Percentiles rank a stretch among this genome's conserved stretches.
phyloP scores from a whole-genome alignment of 305 asterid species.

The Coffea humblotiana region DNA sequence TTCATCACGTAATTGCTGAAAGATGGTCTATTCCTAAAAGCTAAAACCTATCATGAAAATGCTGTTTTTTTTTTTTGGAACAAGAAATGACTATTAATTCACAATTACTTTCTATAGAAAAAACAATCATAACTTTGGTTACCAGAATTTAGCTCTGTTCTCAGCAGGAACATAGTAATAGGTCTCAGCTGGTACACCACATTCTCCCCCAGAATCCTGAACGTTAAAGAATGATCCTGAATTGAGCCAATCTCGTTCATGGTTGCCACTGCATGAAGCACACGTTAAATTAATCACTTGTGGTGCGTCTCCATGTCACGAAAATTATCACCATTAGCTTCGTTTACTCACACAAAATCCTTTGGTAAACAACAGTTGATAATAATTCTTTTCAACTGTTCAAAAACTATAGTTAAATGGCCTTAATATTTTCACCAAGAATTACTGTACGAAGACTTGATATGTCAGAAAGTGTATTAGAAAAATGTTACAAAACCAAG shows the following conservation, averaged over 20 bases:
- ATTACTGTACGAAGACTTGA: too few relatives aligned
- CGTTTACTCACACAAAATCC: not conserved
- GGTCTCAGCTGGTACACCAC: conserved; percentile 33
- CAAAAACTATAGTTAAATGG: too few relatives aligned
- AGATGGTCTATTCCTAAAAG: too few relatives aligned
- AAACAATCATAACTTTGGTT: not conserved
- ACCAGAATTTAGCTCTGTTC: conserved; percentile 86
- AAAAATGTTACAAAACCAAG: not conserved
- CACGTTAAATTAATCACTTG: too few relatives aligned
- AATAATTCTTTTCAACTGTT: not conserved
- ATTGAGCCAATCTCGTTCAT: conserved; percentile 35
- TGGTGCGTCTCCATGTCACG: not conserved
- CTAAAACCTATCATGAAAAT: too few relatives aligned
- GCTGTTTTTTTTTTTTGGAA: too few relatives aligned
- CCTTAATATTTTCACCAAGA: not conserved
- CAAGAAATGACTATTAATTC: too few relatives aligned
- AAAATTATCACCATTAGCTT: not conserved
- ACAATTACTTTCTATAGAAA: too few relatives aligned
- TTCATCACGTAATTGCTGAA: not conserved
- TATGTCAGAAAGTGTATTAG: not conserved
- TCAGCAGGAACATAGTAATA: conserved; percentile 35
- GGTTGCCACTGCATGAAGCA: conserved; percentile 30
- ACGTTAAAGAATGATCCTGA: conserved; percentile 36
- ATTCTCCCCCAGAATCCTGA: conserved; percentile 45
- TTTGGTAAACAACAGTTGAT: not conserved